Evolutionary conservation across 2,329 filamentous ascomycete species (phyloP).

Genomic region (Grosmannia penicillata): DNA sequence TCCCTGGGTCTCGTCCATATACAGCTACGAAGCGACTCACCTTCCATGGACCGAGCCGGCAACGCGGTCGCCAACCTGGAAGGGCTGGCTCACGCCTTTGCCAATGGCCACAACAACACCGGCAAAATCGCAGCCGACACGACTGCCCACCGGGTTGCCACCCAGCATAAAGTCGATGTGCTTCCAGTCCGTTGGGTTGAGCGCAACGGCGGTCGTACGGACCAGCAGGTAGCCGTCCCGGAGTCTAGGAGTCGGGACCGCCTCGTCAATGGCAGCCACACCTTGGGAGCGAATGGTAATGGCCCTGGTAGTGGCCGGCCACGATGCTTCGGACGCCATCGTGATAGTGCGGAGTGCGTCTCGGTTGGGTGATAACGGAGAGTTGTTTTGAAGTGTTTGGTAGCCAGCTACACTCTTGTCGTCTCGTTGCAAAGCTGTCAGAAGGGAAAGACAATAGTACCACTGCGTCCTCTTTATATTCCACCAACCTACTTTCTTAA

Average conservation of each 20-base stretch:
- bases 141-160: conserved; percentile 2
- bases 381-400: too few relatives aligned
- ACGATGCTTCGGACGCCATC: conserved; percentile 7
- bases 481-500: too few relatives aligned
- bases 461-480: too few relatives aligned
- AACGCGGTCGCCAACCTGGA: conserved; percentile 33
- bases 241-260: conserved; percentile 12
- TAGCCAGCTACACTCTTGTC: too few relatives aligned
- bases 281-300: conserved; percentile 12
- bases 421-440: too few relatives aligned
- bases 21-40: too few relatives aligned
- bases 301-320: conserved; percentile 11
- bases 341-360: too few relatives aligned
- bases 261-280: conserved; percentile 10
- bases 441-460: too few relatives aligned
- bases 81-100: conserved; percentile 22
- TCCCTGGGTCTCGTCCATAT: not conserved
- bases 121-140: conserved; percentile 27
- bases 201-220: conserved; percentile 13
- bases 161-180: conserved; percentile 5
- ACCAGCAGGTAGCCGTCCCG: conserved; percentile 15
- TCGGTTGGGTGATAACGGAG: too few relatives aligned
- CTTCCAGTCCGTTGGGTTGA: conserved; percentile 18
- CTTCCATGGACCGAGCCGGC: conserved; percentile 23
- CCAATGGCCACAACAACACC: conserved; percentile 32